Evolutionary conservation across 495 filamentous ascomycete genomes (phyloP).

Genomic region (Trichoderma asperelloides): DNA sequence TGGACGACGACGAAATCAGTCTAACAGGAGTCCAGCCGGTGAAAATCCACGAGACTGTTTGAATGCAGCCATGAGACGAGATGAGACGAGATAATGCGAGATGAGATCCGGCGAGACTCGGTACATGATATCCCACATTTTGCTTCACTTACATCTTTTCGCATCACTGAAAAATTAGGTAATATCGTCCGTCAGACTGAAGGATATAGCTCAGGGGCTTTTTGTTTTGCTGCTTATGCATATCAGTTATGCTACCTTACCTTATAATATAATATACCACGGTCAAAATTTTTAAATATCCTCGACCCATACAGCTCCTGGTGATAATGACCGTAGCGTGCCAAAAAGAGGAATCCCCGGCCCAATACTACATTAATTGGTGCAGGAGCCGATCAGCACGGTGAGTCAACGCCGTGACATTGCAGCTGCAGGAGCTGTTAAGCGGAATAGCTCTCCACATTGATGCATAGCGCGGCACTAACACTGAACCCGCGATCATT

Average conservation of each 20-base stretch:
- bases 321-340: neutral
- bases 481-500: neutral
- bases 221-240: too few species aligned
- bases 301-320: too few species aligned
- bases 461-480: neutral
- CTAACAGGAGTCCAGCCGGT: constrained; percentile 13
- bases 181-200: too few species aligned
- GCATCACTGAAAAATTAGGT: too few species aligned
- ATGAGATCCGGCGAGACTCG: too few species aligned
- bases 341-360: neutral
- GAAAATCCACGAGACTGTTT: constrained; percentile 14
- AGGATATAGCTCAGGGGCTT: too few species aligned
- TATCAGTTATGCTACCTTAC: too few species aligned
- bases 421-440: neutral
- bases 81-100: neutral
- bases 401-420: constrained; percentile 4
- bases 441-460: neutral
- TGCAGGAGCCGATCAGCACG: neutral
- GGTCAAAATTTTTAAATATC: too few species aligned
- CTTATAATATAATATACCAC: too few species aligned
- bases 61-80: neutral
- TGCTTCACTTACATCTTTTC: too few species aligned
- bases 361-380: neutral
- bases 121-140: too few species aligned
- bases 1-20: constrained; percentile 18